Evolutionary conservation across 305 asterid species (phyloP), one percentile per base, ranked within the genome.

Genomic region (Ajuga reptans): DNA sequence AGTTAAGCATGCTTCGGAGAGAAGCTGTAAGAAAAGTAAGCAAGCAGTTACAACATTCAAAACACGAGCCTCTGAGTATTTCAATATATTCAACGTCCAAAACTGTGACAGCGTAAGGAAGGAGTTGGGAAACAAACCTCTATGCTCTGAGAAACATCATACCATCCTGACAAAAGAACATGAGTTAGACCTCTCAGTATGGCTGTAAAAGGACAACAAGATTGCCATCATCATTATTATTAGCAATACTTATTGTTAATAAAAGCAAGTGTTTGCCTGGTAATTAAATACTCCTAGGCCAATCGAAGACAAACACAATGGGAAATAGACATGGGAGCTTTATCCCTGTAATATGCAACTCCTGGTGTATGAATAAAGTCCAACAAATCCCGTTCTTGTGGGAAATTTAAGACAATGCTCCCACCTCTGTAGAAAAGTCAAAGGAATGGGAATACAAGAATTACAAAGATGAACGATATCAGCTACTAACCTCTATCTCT

Each of bases 141-240:
- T 49, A 46, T 66, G 56, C 64, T 31, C 66, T 17, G 49, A 12
- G 55, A 75, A 37, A 63, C 64, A 56, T 31, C 41, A 10, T 53
- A 27, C 18, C 21, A 64, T 41, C 61, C 62, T 58, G 59, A 64
- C 64, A 67, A 64, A 4, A 42, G 41, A 54, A 46, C 67, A 69
- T 5, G 9, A 9, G 72, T 15, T 16, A 64, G 43, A 33, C 27
- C 17, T 24, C 56, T n/a, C 21, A 12, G 10, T 50, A 45, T 61
- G 21, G 51, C 59, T 27, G 14, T 41, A 31, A 16, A 9, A 53
- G 12, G 51, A 67, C 14, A 49, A 8, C 6, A 8, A 31, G 4
- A 27, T 21, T n/a, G 2, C 17, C 34, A n/a, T 15, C n/a, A 50
- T 50, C 17, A 55, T 4, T 14, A 56, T 31, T 14, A 6, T 17